These are phyloP conservation scores for Mycena rosella DNA, from an alignment of 768 basidiomycete genomes.

Conservation along the genomic window DNA sequence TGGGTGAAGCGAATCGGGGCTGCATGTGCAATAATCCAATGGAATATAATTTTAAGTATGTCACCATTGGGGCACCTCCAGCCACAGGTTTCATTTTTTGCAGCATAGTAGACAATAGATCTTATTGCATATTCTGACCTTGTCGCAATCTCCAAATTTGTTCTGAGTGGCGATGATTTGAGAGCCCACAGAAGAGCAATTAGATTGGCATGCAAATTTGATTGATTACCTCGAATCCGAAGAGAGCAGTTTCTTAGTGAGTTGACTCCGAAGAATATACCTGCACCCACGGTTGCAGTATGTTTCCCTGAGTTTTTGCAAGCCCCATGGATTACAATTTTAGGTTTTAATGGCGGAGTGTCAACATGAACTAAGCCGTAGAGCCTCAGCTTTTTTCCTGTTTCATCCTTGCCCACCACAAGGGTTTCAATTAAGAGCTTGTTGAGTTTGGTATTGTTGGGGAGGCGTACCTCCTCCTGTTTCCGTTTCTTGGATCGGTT, in stretches of 20 bases:
- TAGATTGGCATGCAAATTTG: conserved; percentile 6
- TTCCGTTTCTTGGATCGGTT: no score
- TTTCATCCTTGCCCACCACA: background rate
- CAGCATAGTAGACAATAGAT: conserved; percentile 7
- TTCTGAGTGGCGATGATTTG: background rate
- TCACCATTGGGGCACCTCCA: conserved; percentile 23
- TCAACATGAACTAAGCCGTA: background rate
- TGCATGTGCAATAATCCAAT: background rate
- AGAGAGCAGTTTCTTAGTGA: background rate
- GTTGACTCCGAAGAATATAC: background rate
- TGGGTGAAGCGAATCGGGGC: conserved; percentile 12
- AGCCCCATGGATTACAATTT: background rate
- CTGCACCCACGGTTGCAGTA: background rate
- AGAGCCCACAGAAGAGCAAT: background rate
- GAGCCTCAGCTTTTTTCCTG: background rate
- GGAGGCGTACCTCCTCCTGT: no score
- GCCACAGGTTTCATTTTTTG: conserved; percentile 2
- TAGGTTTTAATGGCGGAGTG: background rate
- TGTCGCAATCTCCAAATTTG: background rate
- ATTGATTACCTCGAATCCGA: conserved; percentile 6
- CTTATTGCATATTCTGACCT: conserved; percentile 15
- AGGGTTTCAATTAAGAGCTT: conserved; percentile 3
- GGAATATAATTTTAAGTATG: background rate
- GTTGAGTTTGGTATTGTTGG: conserved; percentile 8
- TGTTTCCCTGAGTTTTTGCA: no score